Evolutionary conservation across 148 eudicot genomes (phyloP).

Genomic region (Nepenthes gracilis): DNA sequence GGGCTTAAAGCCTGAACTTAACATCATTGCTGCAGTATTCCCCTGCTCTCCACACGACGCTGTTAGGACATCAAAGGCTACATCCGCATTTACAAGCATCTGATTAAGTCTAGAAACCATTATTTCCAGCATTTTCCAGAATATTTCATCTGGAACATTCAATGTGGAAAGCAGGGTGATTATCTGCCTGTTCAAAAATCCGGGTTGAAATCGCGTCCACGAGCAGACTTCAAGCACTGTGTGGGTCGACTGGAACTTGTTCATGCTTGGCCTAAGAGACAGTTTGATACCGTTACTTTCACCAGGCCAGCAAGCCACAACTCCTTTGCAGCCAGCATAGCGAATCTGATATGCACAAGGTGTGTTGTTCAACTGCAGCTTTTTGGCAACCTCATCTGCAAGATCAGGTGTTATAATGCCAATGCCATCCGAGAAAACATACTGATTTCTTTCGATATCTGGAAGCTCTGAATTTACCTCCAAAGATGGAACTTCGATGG

Average conservation of each 20-base stretch:
- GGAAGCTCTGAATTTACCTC: slow-evolving; percentile 33
- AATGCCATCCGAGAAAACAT: slow-evolving; percentile 86
- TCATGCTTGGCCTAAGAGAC: slow-evolving; percentile 64
- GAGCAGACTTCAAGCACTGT: slow-evolving; percentile 72
- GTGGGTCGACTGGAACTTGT: slow-evolving; percentile 61
- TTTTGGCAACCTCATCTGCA: slow-evolving; percentile 66
- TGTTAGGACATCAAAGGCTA: slow-evolving; percentile 64
- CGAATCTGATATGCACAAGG: slow-evolving; percentile 94
- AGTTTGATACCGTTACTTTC: slow-evolving; percentile 31
- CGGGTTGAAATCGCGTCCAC: slow-evolving; percentile 87
- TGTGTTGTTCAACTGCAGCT: slow-evolving; percentile 34
- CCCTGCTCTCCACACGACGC: slow-evolving; percentile 73
- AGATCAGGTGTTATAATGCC: slow-evolving; percentile 73
- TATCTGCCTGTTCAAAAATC: slow-evolving; percentile 76
- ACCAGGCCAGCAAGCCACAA: slow-evolving; percentile 74
- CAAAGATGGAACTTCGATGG: slow-evolving; percentile 48
- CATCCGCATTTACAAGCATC: slow-evolving; percentile 49
- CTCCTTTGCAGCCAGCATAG: slow-evolving; percentile 89
- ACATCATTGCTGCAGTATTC: slow-evolving; percentile 80
- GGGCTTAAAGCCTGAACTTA: slow-evolving; percentile 78
- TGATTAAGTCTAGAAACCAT: slow-evolving; percentile 54
- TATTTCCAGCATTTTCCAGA: slow-evolving; percentile 66
- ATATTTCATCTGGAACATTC: slow-evolving; percentile 47
- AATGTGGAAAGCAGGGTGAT: slow-evolving; percentile 68
- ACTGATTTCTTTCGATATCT: slow-evolving; percentile 48